A percentile compares a stretch with the other conserved stretches of the same genome.
Conservation (phyloP, 2,329 filamentous ascomycete species). For the Keithomyces neogunnii region DNA sequence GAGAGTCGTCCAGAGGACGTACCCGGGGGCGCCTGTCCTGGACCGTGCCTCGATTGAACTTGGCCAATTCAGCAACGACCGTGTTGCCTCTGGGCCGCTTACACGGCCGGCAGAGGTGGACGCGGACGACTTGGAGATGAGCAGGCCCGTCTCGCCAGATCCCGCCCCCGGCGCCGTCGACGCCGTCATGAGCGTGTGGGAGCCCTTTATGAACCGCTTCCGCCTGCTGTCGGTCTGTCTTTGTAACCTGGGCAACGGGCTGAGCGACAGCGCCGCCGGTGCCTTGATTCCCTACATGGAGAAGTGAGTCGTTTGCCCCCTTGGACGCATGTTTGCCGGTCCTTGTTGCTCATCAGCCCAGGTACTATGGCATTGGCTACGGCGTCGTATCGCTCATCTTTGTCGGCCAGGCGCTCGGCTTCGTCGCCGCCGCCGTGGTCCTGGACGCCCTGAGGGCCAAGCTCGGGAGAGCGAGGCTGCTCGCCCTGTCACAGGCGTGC, state of each 20-base stretch:
- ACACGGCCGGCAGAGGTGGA: not conserved
- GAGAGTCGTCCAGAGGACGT: slow-evolving; percentile 28
- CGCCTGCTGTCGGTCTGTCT: slow-evolving; percentile 56
- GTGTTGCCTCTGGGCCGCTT: not conserved
- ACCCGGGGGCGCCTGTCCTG: slow-evolving; percentile 28
- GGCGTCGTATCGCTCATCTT: slow-evolving; percentile 76
- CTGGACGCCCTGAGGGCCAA: slow-evolving; percentile 54
- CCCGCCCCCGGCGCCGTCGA: slow-evolving; percentile 29
- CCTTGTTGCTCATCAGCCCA: slow-evolving; percentile 14
- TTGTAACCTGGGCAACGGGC: slow-evolving; percentile 58
- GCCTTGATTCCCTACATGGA: slow-evolving; percentile 78
- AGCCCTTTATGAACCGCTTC: slow-evolving; percentile 61
- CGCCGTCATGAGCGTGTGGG: slow-evolving; percentile 47
- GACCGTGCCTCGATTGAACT: slow-evolving; percentile 18
- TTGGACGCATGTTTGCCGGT: too few relatives aligned
- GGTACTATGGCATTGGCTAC: slow-evolving; percentile 66
- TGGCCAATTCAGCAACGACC: slow-evolving; percentile 10
- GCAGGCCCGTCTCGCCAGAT: slow-evolving; percentile 38
- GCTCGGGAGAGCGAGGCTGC: slow-evolving; percentile 56
- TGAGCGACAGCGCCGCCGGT: slow-evolving; percentile 69
- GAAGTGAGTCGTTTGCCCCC: slow-evolving; percentile 25
- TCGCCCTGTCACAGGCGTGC: slow-evolving; percentile 49
- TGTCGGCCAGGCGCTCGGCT: slow-evolving; percentile 68
- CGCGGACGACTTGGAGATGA: slow-evolving; percentile 40
- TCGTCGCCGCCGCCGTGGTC: slow-evolving; percentile 62